These are phyloP conservation scores for Lasiodiplodia citricola DNA, from an alignment of 2,329 filamentous ascomycete genomes.

Conservation along the genomic window DNA sequence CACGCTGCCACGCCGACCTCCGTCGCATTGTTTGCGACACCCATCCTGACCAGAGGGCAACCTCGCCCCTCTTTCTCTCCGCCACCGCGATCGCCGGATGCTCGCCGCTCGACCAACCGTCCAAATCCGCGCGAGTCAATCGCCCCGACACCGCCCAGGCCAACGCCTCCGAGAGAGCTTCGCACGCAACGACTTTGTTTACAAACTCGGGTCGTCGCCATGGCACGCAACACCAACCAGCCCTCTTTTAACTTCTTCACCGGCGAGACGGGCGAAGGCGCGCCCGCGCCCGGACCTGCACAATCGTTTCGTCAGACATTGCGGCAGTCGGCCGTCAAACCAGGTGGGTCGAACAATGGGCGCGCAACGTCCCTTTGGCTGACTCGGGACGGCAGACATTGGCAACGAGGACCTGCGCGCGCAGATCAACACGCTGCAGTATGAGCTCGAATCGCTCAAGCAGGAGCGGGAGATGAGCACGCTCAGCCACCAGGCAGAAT, in stretches of 20 bases:
- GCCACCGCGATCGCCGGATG: neutral
- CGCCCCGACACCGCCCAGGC: neutral
- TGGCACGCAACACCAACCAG: slow-evolving; percentile 42
- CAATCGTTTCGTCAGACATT: slow-evolving; percentile 51
- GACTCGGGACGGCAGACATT: slow-evolving; percentile 39
- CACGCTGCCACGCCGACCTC: slow-evolving; percentile 1
- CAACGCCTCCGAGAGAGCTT: neutral
- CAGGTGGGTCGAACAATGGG: slow-evolving; percentile 31
- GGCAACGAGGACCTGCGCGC: slow-evolving; percentile 82
- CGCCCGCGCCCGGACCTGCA: slow-evolving; percentile 36
- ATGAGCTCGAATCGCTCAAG: slow-evolving; percentile 84
- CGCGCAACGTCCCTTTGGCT: slow-evolving; percentile 15
- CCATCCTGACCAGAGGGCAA: neutral
- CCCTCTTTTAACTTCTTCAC: slow-evolving; percentile 55
- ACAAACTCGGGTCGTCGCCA: slow-evolving; percentile 20
- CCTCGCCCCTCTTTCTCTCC: neutral
- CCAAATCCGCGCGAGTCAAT: neutral
- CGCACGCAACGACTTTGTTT: slow-evolving; percentile 7
- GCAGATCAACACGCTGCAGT: slow-evolving; percentile 84
- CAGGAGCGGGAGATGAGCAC: slow-evolving; percentile 83
- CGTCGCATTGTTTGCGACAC: slow-evolving; percentile 19
- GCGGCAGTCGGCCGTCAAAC: slow-evolving; percentile 48
- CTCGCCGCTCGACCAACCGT: neutral
- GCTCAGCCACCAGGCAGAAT: slow-evolving; percentile 80
- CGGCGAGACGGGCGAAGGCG: slow-evolving; percentile 50